Percentiles rank a stretch among this genome's conserved stretches.
Evolutionary conservation across 2,329 filamentous ascomycete species (phyloP).

Genomic region (Allantophomopsis cytisporea): DNA sequence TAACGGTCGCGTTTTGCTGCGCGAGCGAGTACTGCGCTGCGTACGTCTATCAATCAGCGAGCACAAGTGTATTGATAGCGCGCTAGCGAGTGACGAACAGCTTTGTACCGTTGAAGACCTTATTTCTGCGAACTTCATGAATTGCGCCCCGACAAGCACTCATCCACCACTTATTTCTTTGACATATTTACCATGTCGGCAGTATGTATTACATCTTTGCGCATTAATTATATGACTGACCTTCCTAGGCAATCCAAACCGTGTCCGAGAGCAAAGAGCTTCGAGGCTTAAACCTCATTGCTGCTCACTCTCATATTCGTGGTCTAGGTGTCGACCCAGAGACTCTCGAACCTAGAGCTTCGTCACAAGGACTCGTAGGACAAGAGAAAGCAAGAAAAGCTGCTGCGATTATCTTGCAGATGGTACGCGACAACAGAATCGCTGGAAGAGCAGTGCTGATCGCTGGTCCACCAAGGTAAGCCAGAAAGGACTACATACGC

Average conservation of each 20-base stretch:
- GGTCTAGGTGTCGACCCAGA: conserved; percentile 88
- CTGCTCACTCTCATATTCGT: conserved; percentile 94
- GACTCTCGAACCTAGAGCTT: conserved; percentile 71
- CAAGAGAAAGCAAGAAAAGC: conserved; percentile 96
- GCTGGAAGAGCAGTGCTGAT: conserved; percentile 90
- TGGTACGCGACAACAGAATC: conserved; percentile 99
- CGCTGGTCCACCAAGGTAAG: conserved; percentile 74
- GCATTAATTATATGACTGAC: neutral
- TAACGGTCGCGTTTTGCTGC: too few species aligned
- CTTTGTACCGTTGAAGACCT: neutral
- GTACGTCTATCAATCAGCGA: too few species aligned
- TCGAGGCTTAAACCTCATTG: conserved; percentile 91
- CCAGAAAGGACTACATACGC: neutral
- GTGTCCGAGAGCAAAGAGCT: conserved; percentile 94
- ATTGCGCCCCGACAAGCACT: neutral
- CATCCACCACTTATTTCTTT: neutral
- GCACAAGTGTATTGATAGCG: too few species aligned
- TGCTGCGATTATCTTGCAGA: conserved; percentile 89
- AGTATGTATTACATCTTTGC: neutral
- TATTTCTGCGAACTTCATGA: neutral
- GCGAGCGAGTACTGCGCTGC: too few species aligned
- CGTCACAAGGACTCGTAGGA: conserved; percentile 87
- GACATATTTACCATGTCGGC: neutral
- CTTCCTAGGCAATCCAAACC: conserved; percentile 51
- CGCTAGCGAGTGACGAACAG: too few species aligned